phyloP scores from a whole-genome alignment of 202 grass and related monocot species.

The Elaeis oleifera region DNA sequence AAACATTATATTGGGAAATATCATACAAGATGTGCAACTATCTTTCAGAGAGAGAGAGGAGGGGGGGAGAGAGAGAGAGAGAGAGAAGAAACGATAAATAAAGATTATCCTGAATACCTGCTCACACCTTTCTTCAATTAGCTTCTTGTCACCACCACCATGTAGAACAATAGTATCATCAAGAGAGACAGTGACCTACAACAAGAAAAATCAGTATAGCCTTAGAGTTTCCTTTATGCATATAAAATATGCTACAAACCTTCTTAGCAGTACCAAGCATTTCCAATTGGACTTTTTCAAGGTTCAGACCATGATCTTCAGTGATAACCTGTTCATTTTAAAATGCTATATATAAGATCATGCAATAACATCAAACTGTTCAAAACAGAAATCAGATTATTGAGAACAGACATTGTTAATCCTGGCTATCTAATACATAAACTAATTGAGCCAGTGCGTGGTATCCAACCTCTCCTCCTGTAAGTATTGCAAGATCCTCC shows the following conservation, averaged over 20 bases:
- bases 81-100: too few relatives aligned
- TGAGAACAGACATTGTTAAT: neutral
- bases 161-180: slow-evolving; percentile 79
- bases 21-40: too few relatives aligned
- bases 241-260: slow-evolving; percentile 36
- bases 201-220: slow-evolving; percentile 25
- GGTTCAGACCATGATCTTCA: slow-evolving; percentile 65
- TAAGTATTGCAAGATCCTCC: slow-evolving; percentile 85
- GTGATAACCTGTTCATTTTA: slow-evolving; percentile 60
- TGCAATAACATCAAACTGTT: neutral
- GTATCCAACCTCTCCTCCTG: slow-evolving; percentile 66
- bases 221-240: slow-evolving; percentile 7
- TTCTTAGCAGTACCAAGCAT: slow-evolving; percentile 95
- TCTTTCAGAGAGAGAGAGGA: too few relatives aligned
- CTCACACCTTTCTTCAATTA: slow-evolving; percentile 73
- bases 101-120: slow-evolving; percentile 38
- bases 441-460: neutral
- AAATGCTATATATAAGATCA: slow-evolving; percentile 9
- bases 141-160: slow-evolving; percentile 76
- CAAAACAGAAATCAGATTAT: neutral
- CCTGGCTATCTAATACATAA: neutral
- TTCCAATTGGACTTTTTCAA: slow-evolving; percentile 60
- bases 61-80: too few relatives aligned
- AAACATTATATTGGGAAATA: too few relatives aligned
- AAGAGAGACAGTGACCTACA: slow-evolving; percentile 78